These are phyloP conservation scores for Calonectria honghensis DNA, from an alignment of 2,329 filamentous ascomycete species.

Conservation along the genomic window DNA sequence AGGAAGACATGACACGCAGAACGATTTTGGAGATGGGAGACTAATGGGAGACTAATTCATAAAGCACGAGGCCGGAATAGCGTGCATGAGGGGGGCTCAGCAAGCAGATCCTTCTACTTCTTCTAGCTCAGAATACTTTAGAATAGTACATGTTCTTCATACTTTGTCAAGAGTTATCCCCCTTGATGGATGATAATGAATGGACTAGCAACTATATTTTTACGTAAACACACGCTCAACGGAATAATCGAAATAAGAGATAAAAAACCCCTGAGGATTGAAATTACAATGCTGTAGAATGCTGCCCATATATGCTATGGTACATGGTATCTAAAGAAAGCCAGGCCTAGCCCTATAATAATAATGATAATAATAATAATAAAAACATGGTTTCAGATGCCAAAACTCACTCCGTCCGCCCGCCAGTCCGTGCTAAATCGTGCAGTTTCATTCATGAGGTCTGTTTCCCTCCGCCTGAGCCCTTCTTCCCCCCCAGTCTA, in stretches of 20 bases:
- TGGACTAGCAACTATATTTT: not conserved
- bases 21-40: conserved; percentile 57
- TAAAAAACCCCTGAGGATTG: conserved; percentile 22
- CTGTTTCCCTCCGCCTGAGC: conserved; percentile 35
- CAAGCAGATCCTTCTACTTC: not conserved
- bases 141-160: not conserved
- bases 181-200: not conserved
- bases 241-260: not conserved
- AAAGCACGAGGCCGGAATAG: not conserved
- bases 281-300: conserved; percentile 45
- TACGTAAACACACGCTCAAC: not conserved
- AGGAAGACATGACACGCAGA: conserved; percentile 73
- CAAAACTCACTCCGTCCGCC: conserved; percentile 35
- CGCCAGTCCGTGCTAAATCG: conserved; percentile 30
- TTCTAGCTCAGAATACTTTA: not conserved
- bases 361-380: not conserved
- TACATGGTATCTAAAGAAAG: conserved; percentile 54
- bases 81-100: not conserved
- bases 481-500: conserved; percentile 33
- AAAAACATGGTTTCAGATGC: conserved; percentile 17
- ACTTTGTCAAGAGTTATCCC: not conserved
- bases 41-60: conserved; percentile 46
- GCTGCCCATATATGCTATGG: conserved; percentile 44
- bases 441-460: conserved; percentile 39
- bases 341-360: conserved; percentile 42